phyloP scores from a whole-genome alignment of 2,329 filamentous ascomycete genomes.

The Alternaria rosae region DNA sequence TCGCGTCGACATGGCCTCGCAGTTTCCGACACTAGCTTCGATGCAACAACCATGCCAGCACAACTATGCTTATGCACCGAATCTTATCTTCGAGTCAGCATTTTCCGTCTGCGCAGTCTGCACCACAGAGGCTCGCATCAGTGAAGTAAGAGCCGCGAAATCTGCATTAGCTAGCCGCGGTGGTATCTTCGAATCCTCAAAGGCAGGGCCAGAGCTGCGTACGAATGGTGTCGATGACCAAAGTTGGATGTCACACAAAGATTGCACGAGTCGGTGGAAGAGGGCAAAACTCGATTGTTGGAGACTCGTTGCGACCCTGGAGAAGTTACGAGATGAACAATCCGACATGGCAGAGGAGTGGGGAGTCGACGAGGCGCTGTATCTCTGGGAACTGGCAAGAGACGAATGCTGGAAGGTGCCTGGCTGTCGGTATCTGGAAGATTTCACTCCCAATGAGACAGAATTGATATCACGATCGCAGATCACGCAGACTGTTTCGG shows the following conservation, averaged over 20 bases:
- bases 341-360: background rate
- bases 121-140: slow-evolving; percentile 9
- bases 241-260: background rate
- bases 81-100: background rate
- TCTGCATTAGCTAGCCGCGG: slow-evolving; percentile 12
- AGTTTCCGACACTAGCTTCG: background rate
- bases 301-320: slow-evolving; percentile 7
- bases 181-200: slow-evolving; percentile 16
- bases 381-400: slow-evolving; percentile 11
- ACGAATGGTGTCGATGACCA: background rate
- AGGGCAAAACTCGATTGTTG: slow-evolving; percentile 8
- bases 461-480: background rate
- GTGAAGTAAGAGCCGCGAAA: slow-evolving; percentile 12
- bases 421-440: background rate
- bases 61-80: background rate
- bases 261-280: slow-evolving; percentile 4
- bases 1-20: background rate
- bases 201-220: background rate
- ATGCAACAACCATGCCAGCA: background rate
- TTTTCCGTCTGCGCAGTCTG: slow-evolving; percentile 12
- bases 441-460: background rate
- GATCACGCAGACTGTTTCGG: background rate
- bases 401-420: slow-evolving; percentile 11
- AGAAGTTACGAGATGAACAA: slow-evolving; percentile 8
- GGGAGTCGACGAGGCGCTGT: slow-evolving; percentile 9